Evolutionary conservation across 1,284 basidiomycete species (phyloP).

Genomic region (Stereum hirsutum): DNA sequence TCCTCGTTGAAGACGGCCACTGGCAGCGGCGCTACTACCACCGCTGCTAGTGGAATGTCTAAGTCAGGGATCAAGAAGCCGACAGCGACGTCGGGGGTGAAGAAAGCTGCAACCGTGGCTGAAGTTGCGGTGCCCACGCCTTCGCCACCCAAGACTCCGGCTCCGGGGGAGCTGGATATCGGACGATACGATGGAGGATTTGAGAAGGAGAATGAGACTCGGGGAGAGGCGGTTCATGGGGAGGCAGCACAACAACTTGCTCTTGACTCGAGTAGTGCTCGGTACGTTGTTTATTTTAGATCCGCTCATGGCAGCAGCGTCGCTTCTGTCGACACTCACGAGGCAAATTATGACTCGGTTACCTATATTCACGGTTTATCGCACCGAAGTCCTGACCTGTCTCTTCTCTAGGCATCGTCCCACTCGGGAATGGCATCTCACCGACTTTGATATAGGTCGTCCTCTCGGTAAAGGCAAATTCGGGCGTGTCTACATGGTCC

Average conservation of each 20-base stretch:
- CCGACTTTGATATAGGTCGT: slow-evolving; percentile 89
- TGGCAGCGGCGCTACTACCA: slow-evolving; percentile 1
- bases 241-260: slow-evolving; percentile 71
- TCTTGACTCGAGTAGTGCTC: slow-evolving; percentile 63
- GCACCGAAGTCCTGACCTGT: no score
- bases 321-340: no score
- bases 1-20: slow-evolving; percentile 8
- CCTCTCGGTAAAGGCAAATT: slow-evolving; percentile 98
- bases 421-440: slow-evolving; percentile 78
- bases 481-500: slow-evolving; percentile 97
- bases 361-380: no score
- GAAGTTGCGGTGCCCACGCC: not conserved
- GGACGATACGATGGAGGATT: slow-evolving; percentile 84
- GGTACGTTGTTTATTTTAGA: no score
- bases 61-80: not conserved
- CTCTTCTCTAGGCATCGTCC: slow-evolving; percentile 42
- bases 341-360: no score
- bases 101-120: not conserved
- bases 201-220: slow-evolving; percentile 68
- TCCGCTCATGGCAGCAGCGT: no score
- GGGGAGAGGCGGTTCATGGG: slow-evolving; percentile 52
- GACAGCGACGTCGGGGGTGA: not conserved
- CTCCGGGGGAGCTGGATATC: slow-evolving; percentile 43
- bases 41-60: not conserved
- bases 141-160: slow-evolving; percentile 8